A percentile compares a stretch with the other conserved stretches of the same genome.
These are phyloP conservation scores for Colletotrichum zoysiae DNA, from an alignment of 2,329 filamentous ascomycete genomes.

Conservation along the genomic window DNA sequence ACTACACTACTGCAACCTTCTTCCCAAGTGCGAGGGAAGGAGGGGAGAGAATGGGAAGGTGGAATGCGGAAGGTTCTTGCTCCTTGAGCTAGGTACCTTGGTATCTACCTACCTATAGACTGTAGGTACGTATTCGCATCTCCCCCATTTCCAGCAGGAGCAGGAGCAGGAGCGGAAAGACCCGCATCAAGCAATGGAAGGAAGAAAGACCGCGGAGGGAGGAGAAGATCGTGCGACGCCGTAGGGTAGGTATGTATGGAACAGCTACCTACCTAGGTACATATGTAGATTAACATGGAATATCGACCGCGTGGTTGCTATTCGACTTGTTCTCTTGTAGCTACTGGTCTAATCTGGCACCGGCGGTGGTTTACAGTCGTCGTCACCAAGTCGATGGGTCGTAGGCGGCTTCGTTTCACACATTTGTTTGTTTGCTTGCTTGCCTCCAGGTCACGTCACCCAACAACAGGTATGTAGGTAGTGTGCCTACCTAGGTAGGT, in stretches of 20 bases:
- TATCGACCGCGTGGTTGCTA: constrained; percentile 5
- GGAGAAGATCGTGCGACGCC: neutral
- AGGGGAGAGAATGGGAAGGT: neutral
- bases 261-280: too few species aligned
- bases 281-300: neutral
- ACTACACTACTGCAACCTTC: constrained; percentile 37
- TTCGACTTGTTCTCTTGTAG: constrained; percentile 3
- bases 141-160: neutral
- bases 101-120: too few species aligned
- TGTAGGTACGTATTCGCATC: too few species aligned
- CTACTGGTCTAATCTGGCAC: constrained; percentile 7
- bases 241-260: too few species aligned
- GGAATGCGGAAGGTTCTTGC: constrained; percentile 2
- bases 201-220: neutral
- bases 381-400: neutral
- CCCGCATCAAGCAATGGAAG: neutral
- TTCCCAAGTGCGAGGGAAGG: constrained; percentile 27
- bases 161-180: neutral
- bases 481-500: too few species aligned
- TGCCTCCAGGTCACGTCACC: neutral
- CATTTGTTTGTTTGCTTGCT: neutral
- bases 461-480: neutral
- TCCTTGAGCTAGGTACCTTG: neutral
- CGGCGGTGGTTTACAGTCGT: neutral
- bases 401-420: constrained; percentile 7